These are phyloP conservation scores for Entomortierella parvispora DNA, from an alignment of 192 early-diverging fungal genomes.

Conservation along the genomic window DNA sequence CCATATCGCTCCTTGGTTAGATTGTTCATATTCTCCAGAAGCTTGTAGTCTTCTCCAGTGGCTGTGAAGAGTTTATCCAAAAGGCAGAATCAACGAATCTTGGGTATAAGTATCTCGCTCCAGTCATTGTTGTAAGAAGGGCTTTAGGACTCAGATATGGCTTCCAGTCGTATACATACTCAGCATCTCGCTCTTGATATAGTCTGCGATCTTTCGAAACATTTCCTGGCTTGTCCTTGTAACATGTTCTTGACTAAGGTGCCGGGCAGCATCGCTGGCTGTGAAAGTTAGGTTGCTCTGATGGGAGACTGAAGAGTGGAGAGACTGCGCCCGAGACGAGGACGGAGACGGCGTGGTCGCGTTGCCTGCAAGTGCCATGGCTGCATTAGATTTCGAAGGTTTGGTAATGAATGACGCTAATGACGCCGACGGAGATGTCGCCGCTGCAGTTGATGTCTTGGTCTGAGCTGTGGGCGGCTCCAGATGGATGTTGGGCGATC, in stretches of 20 bases:
- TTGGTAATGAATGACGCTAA: too few relatives aligned
- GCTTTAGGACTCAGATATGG: too few relatives aligned
- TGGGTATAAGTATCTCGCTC: too few relatives aligned
- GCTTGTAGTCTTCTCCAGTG: constrained; percentile 54
- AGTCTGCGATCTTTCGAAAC: constrained; percentile 53
- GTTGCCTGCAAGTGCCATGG: neutral
- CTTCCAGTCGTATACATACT: too few relatives aligned
- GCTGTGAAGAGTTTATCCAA: constrained; percentile 20
- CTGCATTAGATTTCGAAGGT: too few relatives aligned
- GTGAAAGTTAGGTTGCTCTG: constrained; percentile 26
- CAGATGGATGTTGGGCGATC: too few relatives aligned
- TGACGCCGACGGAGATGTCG: too few relatives aligned
- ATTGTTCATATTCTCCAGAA: constrained; percentile 56
- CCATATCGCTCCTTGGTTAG: constrained; percentile 51
- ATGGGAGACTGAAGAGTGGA: constrained; percentile 30
- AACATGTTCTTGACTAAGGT: constrained; percentile 48
- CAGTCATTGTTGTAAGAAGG: too few relatives aligned
- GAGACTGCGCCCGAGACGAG: constrained; percentile 22
- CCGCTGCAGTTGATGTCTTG: too few relatives aligned
- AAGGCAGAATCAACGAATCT: neutral
- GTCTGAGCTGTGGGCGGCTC: too few relatives aligned
- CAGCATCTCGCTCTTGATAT: constrained; percentile 52
- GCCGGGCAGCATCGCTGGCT: constrained; percentile 32
- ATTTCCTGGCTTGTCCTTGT: constrained; percentile 54
- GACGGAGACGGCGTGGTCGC: constrained; percentile 17